Conservation (phyloP, 129 eudicot genomes). For the Ambrosia trifida region DNA sequence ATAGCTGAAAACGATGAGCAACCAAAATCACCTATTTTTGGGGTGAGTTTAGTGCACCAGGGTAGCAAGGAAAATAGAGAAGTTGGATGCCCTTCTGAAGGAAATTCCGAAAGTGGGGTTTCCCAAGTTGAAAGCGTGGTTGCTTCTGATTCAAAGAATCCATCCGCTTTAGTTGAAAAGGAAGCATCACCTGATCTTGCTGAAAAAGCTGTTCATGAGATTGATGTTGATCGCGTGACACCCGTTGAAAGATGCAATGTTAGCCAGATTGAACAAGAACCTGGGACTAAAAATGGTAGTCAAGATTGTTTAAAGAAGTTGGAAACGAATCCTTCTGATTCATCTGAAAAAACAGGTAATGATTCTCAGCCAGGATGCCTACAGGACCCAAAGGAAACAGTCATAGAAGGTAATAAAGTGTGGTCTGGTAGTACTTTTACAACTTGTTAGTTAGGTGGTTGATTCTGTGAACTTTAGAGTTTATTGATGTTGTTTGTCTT, state of each 20-base stretch:
- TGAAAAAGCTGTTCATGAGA: slow-evolving; percentile 22
- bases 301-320: slow-evolving; percentile 14
- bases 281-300: slow-evolving; percentile 17
- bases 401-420: slow-evolving; percentile 15
- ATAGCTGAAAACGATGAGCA: slow-evolving; percentile 34
- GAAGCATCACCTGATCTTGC: slow-evolving; percentile 29
- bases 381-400: slow-evolving; percentile 32
- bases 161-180: slow-evolving; percentile 33
- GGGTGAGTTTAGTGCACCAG: slow-evolving; percentile 30
- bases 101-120: slow-evolving; percentile 23
- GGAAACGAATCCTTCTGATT: slow-evolving; percentile 1
- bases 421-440: not conserved
- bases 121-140: slow-evolving; percentile 29
- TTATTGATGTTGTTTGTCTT: slow-evolving; percentile 13
- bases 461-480: not conserved
- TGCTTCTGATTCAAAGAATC: slow-evolving; percentile 28
- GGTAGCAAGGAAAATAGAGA: slow-evolving; percentile 35
- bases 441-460: slow-evolving; percentile 11
- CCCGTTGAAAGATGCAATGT: slow-evolving; percentile 30
- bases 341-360: slow-evolving; percentile 14
- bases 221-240: slow-evolving; percentile 20
- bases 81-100: slow-evolving; percentile 26
- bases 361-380: slow-evolving; percentile 30
- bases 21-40: slow-evolving; percentile 41
- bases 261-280: slow-evolving; percentile 30